These are phyloP conservation scores for Epichloe festucae DNA, from an alignment of 2,329 filamentous ascomycete genomes.

Conservation along the genomic window DNA sequence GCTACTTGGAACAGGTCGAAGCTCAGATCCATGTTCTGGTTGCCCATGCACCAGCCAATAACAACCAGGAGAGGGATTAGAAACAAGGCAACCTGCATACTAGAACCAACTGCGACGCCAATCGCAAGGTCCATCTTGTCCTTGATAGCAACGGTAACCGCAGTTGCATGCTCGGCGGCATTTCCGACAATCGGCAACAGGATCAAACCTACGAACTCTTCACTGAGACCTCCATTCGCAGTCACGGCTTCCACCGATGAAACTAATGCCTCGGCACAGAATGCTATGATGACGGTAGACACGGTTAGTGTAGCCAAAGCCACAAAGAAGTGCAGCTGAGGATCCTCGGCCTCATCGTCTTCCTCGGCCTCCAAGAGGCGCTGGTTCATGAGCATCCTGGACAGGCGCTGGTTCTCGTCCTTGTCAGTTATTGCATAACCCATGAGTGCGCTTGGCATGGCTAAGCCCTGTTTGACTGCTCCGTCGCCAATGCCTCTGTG, in stretches of 20 bases:
- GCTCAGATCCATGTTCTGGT: conserved; percentile 64
- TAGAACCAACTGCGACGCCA: conserved; percentile 66
- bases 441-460: conserved; percentile 26
- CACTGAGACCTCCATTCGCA: conserved; percentile 42
- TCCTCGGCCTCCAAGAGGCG: conserved; percentile 28
- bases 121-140: conserved; percentile 80
- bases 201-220: conserved; percentile 70
- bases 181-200: conserved; percentile 75
- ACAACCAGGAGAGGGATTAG: conserved; percentile 65
- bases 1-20: conserved; percentile 87
- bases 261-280: conserved; percentile 59
- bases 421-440: conserved; percentile 19
- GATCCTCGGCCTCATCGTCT: conserved; percentile 61
- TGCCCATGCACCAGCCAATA: conserved; percentile 62
- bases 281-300: conserved; percentile 68
- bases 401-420: conserved; percentile 32
- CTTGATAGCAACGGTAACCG: conserved; percentile 66
- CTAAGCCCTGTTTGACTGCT: conserved; percentile 27
- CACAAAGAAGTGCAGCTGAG: conserved; percentile 58
- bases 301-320: conserved; percentile 57
- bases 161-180: conserved; percentile 69
- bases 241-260: conserved; percentile 51
- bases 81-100: conserved; percentile 71
- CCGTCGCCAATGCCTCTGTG: conserved; percentile 16
- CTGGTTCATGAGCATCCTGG: conserved; percentile 29